phyloP scores from a whole-genome alignment of 495 filamentous ascomycete genomes.

The Viridothelium virens region DNA sequence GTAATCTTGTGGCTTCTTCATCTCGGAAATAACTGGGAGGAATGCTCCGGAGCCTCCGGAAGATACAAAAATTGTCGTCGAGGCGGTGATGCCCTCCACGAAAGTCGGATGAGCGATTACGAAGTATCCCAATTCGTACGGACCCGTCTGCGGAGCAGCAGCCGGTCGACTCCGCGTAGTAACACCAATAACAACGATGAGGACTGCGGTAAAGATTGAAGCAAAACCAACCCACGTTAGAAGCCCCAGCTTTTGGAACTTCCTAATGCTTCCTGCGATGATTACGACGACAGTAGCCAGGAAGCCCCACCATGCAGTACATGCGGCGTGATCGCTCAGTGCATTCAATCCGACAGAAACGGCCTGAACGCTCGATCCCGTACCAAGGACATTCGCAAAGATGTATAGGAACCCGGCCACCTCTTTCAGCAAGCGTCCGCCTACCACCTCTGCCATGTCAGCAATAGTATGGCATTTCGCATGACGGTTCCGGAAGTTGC shows the following conservation, averaged over 20 bases:
- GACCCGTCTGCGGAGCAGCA: constrained; percentile 36
- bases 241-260: constrained; percentile 22
- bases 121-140: constrained; percentile 34
- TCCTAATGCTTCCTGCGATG: constrained; percentile 17
- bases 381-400: constrained; percentile 42
- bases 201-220: constrained; percentile 25
- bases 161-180: constrained; percentile 29
- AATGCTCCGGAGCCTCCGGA: constrained; percentile 20
- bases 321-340: constrained; percentile 41
- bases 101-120: constrained; percentile 35
- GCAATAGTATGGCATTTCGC: constrained; percentile 35
- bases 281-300: constrained; percentile 24
- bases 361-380: constrained; percentile 44
- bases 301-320: constrained; percentile 41
- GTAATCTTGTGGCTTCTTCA: constrained; percentile 32
- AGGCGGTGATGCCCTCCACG: constrained; percentile 25
- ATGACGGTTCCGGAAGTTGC: constrained; percentile 25
- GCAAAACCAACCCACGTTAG: constrained; percentile 24
- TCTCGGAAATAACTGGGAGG: constrained; percentile 26
- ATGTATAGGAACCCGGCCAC: constrained; percentile 42
- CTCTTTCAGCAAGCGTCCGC: constrained; percentile 22
- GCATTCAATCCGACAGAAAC: constrained; percentile 47
- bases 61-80: constrained; percentile 35
- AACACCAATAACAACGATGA: constrained; percentile 29
- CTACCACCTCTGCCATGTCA: constrained; percentile 38